Evolutionary conservation across 176 grass and related monocot species (phyloP).

Genomic region (Pharus latifolius): DNA sequence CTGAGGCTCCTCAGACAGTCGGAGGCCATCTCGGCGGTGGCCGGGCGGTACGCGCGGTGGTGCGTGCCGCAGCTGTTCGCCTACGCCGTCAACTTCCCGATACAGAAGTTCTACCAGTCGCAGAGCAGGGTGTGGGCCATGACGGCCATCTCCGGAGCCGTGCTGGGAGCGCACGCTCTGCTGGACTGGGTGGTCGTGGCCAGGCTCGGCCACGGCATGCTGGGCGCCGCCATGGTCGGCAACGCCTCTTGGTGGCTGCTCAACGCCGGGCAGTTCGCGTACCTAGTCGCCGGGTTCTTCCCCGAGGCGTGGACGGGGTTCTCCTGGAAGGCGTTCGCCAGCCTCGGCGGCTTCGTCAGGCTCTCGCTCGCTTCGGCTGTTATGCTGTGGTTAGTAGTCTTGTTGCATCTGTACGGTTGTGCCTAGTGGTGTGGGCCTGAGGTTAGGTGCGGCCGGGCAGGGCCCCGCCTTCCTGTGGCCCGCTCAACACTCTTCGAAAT

Average conservation of each 20-base stretch:
- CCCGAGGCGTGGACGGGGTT: slow-evolving; percentile 57
- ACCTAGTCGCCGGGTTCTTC: slow-evolving; percentile 46
- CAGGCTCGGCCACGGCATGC: slow-evolving; percentile 28
- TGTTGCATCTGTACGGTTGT: no score
- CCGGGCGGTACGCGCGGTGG: slow-evolving; percentile 41
- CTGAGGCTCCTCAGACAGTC: slow-evolving; percentile 40
- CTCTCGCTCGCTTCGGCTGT: slow-evolving; percentile 66
- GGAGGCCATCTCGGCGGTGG: slow-evolving; percentile 19
- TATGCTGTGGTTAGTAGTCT: slow-evolving; percentile 53
- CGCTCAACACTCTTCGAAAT: no score
- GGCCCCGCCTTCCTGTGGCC: no score
- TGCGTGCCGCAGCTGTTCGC: slow-evolving; percentile 49
- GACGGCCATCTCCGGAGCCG: slow-evolving; percentile 25
- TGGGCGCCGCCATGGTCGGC: slow-evolving; percentile 32
- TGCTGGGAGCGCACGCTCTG: slow-evolving; percentile 24
- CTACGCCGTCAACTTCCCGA: slow-evolving; percentile 52
- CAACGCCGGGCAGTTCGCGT: slow-evolving; percentile 33
- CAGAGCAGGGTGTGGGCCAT: slow-evolving; percentile 64
- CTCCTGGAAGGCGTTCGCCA: slow-evolving; percentile 35
- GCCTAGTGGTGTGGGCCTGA: no score
- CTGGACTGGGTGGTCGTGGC: slow-evolving; percentile 45
- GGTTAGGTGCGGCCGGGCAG: no score
- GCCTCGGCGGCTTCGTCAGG: slow-evolving; percentile 40
- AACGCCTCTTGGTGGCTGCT: slow-evolving; percentile 62
- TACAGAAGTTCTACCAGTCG: slow-evolving; percentile 73